These are phyloP conservation scores for Saccharomyces eubayanus DNA, from an alignment of 805 yeast species.

Conservation along the genomic window DNA sequence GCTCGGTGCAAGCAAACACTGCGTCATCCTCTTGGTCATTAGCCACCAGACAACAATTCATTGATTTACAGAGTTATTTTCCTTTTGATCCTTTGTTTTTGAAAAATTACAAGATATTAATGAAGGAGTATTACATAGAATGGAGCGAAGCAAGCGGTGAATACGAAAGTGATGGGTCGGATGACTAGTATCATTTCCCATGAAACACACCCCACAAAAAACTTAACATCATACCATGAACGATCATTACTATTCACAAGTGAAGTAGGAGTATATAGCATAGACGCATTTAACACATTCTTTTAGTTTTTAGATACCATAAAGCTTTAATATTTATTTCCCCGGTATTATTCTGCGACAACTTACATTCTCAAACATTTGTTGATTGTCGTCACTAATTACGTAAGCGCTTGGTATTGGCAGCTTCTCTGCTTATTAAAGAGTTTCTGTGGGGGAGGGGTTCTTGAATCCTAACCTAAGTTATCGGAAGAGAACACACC, in stretches of 20 bases:
- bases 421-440: neutral
- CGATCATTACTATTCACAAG: neutral
- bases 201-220: conserved; percentile 4
- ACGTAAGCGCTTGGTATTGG: neutral
- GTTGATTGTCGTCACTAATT: neutral
- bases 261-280: neutral
- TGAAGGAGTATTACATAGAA: conserved; percentile 58
- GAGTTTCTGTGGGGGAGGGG: neutral
- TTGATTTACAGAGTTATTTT: conserved; percentile 87
- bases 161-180: conserved; percentile 41
- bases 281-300: neutral
- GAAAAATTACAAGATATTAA: conserved; percentile 46
- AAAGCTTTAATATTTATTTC: neutral
- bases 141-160: conserved; percentile 76
- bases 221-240: neutral
- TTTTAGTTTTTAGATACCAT: neutral
- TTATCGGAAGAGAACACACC: neutral
- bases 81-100: conserved; percentile 90
- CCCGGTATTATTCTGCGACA: neutral
- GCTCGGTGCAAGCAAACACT: conserved; percentile 11
- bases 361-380: neutral
- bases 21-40: conserved; percentile 34
- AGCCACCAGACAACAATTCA: conserved; percentile 67
- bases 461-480: neutral
- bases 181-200: conserved; percentile 21